A percentile compares a stretch with the other conserved stretches of the same genome.
Conservation (phyloP, 306 rosid species). For the Castanea mollissima region DNA sequence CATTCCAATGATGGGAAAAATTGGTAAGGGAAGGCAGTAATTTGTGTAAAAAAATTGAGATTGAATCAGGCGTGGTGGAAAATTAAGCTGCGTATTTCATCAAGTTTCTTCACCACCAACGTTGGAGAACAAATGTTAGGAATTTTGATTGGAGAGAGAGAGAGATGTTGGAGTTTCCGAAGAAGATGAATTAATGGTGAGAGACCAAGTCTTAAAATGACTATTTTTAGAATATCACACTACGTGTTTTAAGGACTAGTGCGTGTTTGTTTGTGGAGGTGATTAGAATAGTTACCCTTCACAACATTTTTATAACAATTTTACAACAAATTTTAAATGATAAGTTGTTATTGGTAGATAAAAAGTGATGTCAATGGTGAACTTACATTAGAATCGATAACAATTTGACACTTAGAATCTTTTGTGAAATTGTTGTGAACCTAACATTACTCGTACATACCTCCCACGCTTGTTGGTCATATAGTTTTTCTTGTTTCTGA, state of each 20-base stretch:
- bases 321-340: too few relatives aligned
- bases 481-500: too few relatives aligned
- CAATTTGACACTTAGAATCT: too few relatives aligned
- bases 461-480: too few relatives aligned
- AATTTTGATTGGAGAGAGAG: constrained; percentile 3
- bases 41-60: background rate
- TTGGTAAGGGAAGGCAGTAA: background rate
- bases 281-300: background rate
- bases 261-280: constrained; percentile 30
- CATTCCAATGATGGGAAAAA: background rate
- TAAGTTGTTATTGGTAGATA: too few relatives aligned
- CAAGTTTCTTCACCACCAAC: constrained; percentile 8
- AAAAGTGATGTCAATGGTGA: too few relatives aligned
- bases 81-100: background rate
- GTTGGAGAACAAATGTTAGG: background rate
- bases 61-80: background rate
- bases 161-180: background rate
- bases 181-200: constrained; percentile 32
- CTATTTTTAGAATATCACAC: constrained; percentile 20
- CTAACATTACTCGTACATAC: too few relatives aligned
- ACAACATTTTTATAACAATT: too few relatives aligned
- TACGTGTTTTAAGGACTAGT: constrained; percentile 39
- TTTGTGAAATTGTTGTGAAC: too few relatives aligned
- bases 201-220: constrained; percentile 38
- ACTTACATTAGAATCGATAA: too few relatives aligned